Evolutionary conservation across 2,329 filamentous ascomycete genomes (phyloP).

Genomic region (Fusarium verticillioides): DNA sequence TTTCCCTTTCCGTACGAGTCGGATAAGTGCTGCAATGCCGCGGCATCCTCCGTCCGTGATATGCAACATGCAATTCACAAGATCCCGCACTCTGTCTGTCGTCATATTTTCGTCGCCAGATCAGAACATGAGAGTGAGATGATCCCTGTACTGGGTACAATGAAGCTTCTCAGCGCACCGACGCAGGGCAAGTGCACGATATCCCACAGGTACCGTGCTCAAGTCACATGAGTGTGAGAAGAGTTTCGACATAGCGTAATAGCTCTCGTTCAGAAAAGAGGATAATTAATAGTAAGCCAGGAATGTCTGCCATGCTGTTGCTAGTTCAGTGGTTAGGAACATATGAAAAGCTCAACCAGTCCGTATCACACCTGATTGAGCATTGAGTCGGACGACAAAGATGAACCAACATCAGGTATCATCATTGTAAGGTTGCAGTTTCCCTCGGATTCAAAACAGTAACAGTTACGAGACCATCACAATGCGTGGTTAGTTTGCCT

Average conservation of each 20-base stretch:
- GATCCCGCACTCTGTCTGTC: slow-evolving; percentile 17
- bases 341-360: neutral
- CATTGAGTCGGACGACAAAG: neutral
- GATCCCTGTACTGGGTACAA: slow-evolving; percentile 3
- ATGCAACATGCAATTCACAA: slow-evolving; percentile 9
- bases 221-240: neutral
- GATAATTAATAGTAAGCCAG: neutral
- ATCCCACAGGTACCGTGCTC: neutral
- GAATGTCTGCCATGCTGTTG: neutral
- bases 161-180: neutral
- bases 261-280: neutral
- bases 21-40: slow-evolving; percentile 27
- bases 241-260: neutral
- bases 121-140: slow-evolving; percentile 11
- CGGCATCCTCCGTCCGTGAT: slow-evolving; percentile 29
- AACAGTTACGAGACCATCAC: neutral
- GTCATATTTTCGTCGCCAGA: slow-evolving; percentile 21
- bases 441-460: slow-evolving; percentile 4
- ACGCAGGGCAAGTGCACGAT: neutral
- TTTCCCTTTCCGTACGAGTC: slow-evolving; percentile 7
- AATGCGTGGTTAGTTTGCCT: slow-evolving; percentile 4
- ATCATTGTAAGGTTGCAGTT: slow-evolving; percentile 2
- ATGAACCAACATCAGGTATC: slow-evolving; percentile 7
- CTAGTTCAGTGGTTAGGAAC: neutral
- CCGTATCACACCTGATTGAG: neutral